phyloP scores from a whole-genome alignment of 495 filamentous ascomycete genomes.

The Neurospora pannonica region DNA sequence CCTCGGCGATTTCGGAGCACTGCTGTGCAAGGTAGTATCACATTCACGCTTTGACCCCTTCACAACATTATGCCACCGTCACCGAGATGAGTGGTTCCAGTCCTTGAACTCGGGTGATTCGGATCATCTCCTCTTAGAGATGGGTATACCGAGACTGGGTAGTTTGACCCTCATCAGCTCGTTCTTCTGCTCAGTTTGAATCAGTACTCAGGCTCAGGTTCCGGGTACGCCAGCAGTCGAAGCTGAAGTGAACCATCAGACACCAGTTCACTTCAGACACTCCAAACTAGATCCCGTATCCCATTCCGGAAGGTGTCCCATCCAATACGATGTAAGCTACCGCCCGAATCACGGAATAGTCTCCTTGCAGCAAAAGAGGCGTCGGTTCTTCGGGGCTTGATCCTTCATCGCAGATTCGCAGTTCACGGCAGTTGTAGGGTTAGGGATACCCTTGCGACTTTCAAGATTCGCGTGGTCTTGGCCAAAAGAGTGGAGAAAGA shows the following conservation, averaged over 20 bases:
- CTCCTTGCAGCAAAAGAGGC: background rate
- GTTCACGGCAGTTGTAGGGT: background rate
- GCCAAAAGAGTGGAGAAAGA: background rate
- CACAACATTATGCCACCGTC: background rate
- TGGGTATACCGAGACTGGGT: background rate
- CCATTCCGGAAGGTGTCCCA: background rate
- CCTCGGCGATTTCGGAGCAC: background rate
- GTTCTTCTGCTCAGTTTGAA: background rate
- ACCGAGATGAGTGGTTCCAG: background rate
- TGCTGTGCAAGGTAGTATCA: background rate
- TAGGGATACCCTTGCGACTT: background rate
- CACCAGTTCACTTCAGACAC: background rate
- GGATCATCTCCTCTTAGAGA: background rate
- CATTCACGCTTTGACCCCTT: background rate
- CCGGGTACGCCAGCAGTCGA: background rate
- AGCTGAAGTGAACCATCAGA: background rate
- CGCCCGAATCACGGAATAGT: background rate
- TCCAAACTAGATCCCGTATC: background rate
- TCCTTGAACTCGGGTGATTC: background rate
- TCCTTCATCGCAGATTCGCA: background rate
- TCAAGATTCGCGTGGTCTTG: background rate
- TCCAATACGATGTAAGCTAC: background rate
- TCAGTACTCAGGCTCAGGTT: background rate
- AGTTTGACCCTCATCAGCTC: background rate
- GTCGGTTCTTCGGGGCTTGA: background rate